These are phyloP conservation scores for Fusarium nanum DNA, from an alignment of 2,329 filamentous ascomycete genomes.

Conservation along the genomic window DNA sequence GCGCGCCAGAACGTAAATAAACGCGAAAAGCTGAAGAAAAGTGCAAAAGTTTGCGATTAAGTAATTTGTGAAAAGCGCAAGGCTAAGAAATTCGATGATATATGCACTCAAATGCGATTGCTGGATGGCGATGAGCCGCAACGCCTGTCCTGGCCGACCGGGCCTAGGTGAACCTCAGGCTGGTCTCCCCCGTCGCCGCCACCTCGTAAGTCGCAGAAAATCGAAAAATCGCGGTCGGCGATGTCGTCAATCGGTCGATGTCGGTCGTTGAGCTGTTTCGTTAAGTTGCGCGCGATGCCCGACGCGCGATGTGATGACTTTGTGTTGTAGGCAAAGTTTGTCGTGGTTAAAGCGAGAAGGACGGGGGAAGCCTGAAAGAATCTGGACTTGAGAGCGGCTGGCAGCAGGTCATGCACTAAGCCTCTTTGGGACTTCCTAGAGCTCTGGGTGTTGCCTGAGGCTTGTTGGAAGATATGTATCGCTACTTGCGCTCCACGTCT, in stretches of 20 bases:
- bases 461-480: constrained; percentile 15
- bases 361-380: constrained; percentile 57
- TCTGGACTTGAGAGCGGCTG: constrained; percentile 57
- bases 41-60: constrained; percentile 37
- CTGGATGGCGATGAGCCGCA: constrained; percentile 57
- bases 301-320: constrained; percentile 65
- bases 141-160: constrained; percentile 58
- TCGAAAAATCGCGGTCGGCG: constrained; percentile 53
- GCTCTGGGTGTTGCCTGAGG: constrained; percentile 44
- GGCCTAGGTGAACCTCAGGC: constrained; percentile 61
- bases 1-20: constrained; percentile 41
- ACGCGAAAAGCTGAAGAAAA: constrained; percentile 46
- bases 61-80: constrained; percentile 41
- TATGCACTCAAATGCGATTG: constrained; percentile 48
- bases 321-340: constrained; percentile 55
- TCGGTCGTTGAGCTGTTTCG: constrained; percentile 46
- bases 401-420: constrained; percentile 43
- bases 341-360: constrained; percentile 57
- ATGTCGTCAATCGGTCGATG: constrained; percentile 49
- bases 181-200: constrained; percentile 60
- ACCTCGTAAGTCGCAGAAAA: constrained; percentile 53
- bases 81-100: constrained; percentile 50
- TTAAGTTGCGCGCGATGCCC: constrained; percentile 58
- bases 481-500: constrained; percentile 27
- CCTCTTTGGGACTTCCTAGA: constrained; percentile 32